Base-by-base conservation (phyloP, 768 basidiomycete genomes). In the Fibroporia radiculosa region DNA sequence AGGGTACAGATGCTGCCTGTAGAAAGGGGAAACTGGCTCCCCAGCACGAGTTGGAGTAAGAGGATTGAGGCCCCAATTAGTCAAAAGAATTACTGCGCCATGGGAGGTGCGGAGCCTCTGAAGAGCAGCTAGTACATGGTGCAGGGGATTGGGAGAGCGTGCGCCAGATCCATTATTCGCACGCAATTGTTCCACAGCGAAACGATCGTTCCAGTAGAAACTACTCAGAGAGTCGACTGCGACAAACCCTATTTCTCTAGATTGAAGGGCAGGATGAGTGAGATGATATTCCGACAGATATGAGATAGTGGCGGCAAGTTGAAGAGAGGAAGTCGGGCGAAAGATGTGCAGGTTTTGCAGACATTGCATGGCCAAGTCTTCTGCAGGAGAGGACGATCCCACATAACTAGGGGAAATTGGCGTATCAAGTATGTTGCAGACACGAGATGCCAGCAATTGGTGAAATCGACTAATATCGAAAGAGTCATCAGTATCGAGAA, bases 141-240 rank as follows among this genome's bases (percentile, higher is more conserved):
- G 65, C 18, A 80, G 61, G 14, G 74, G 64, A 40, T 55, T 64
- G 4, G 52, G 35, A 12, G 57, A 48, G 13, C 46, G 42, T 41
- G 44, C 29, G 44, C 45, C 35, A 18, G 45, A 24, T 38, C 27
- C 52, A 42, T 27, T 43, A 29, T 51, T 45, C 14, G 54, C 49
- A 28, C 65, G 72, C 42, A 68, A 49, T 51, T 78, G 77, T 60
- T 89, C 86, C 24, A 65, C 63, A 29, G 68, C 66, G 56, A 79
- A 81, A 32, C 82, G 77, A 58, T 92, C 88, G 2, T 71, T 49
- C 89, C 90, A 92, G 62, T 86, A 77, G 56, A 82, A 87, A 0
- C 84, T 60, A 58, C 81, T 82, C 47, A 88, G 61, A 12, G 87
- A 88, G 62, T 93, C 89, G 36, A 92, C 66, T 8, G 76, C 77